Conservation (phyloP, 345 rosid genomes). For the Citrus australasica region DNA sequence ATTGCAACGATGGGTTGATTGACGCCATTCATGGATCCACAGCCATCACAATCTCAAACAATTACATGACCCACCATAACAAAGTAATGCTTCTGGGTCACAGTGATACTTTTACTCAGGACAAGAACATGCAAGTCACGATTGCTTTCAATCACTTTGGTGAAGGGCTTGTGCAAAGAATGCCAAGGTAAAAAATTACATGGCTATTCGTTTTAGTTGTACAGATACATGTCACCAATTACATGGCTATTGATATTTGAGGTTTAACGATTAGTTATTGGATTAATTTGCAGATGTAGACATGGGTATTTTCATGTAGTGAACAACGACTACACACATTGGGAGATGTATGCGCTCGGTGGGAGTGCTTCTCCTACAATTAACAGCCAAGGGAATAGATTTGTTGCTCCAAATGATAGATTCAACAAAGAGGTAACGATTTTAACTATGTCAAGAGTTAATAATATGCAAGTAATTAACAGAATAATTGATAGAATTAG, state of each 20-base stretch:
- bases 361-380: conserved; percentile 70
- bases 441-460: too few species aligned
- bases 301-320: conserved; percentile 71
- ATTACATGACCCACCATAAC: conserved; percentile 50
- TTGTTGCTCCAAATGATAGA: conserved; percentile 45
- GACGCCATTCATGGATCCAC: conserved; percentile 65
- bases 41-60: conserved; percentile 57
- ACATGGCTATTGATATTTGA: too few species aligned
- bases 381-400: conserved; percentile 67
- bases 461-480: too few species aligned
- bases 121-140: conserved; percentile 67
- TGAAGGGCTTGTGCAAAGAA: conserved; percentile 68
- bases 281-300: conserved; percentile 41
- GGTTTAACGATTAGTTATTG: too few species aligned
- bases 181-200: conserved; percentile 45
- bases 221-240: too few species aligned
- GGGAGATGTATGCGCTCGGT: conserved; percentile 72
- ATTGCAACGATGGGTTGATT: conserved; percentile 50
- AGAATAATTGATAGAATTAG: too few species aligned
- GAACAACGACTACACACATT: conserved; percentile 63
- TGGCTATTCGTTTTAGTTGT: too few species aligned
- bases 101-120: conserved; percentile 47
- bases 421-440: conserved; percentile 42
- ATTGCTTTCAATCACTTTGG: conserved; percentile 72
- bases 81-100: conserved; percentile 72